Conservation (phyloP, 805 yeast species). For the Candida yuanshanica region DNA sequence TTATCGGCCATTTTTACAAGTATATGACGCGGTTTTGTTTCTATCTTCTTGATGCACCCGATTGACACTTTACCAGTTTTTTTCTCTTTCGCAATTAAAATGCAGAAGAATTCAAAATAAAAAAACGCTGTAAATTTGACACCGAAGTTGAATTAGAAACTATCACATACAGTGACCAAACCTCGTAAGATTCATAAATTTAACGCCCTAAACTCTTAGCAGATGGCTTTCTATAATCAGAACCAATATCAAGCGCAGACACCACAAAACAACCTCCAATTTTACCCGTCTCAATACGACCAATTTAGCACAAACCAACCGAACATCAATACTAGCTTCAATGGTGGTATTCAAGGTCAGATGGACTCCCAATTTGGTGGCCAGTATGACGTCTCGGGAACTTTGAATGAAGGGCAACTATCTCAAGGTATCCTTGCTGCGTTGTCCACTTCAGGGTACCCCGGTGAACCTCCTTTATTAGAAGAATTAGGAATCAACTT, state of each 20-base stretch:
- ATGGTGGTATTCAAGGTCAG: slow-evolving; percentile 28
- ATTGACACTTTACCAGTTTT: too few species aligned
- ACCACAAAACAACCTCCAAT: slow-evolving; percentile 21
- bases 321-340: background rate
- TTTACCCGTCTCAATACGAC: slow-evolving; percentile 25
- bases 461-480: slow-evolving; percentile 89
- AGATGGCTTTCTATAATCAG: slow-evolving; percentile 10
- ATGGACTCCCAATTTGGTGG: slow-evolving; percentile 27
- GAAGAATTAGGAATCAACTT: slow-evolving; percentile 95
- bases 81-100: too few species aligned
- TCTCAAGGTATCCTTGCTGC: slow-evolving; percentile 84
- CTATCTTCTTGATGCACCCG: too few species aligned
- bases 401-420: slow-evolving; percentile 35
- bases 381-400: slow-evolving; percentile 19
- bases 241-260: slow-evolving; percentile 2
- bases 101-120: too few species aligned
- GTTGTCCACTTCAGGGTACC: slow-evolving; percentile 85
- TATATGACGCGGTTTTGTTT: background rate
- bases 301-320: background rate
- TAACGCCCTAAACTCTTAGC: too few species aligned
- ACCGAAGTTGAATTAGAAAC: too few species aligned
- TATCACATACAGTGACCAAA: too few species aligned
- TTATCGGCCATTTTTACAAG: background rate
- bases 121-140: background rate
- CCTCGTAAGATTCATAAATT: too few species aligned